Base-by-base conservation (phyloP, 306 rosid genomes). In the Pterocarpus santalinus region DNA sequence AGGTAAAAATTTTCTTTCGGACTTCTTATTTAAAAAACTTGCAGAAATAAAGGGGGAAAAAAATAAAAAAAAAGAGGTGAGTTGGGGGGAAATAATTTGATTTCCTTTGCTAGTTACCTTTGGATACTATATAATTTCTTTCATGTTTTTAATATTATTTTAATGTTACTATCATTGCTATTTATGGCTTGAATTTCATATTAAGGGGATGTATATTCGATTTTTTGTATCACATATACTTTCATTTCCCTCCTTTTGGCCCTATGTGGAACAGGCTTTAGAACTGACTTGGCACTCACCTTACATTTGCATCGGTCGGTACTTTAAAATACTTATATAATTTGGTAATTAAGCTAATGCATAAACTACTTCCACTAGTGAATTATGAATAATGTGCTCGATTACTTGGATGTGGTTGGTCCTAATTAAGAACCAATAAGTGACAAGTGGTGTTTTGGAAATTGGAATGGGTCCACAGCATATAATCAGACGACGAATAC, bases 291-390 rank as follows among this genome's bases (percentile, higher is more conserved):
- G 63, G 10, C n/a, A 39, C 32, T 49, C 62, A 8, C 44, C 15
- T 56, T 57, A 60, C 10, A n/a, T 63, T 76, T 8, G 17, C 46
- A 33, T 64, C 38, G 9, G 49, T 76, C 16, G 62, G 38, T 63
- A 47, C 51, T 17, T 51, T 38, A 9, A 38, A 65, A 63, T 63
- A 35, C 1, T 5, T 39, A 2, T 10, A 30, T 36, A 16, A 61
- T 61, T 61, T 61, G 66, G 11, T 35, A 33, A 63, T 35, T 67
- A 78, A 68, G 35, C 47, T 63, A 63, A 47, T 32, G 63, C n/a
- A 64, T 62, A 32, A 56, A 72, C 16, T 36, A 56, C 33, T 32
- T 75, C 8, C 49, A 33, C 35, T 34, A 33, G 51, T 63, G 63
- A 63, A 33, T 41, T 30, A 14, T 47, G 75, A 60, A 60, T 10